These are phyloP conservation scores for Oidium heveae DNA, from an alignment of 2,329 filamentous ascomycete genomes.

Conservation along the genomic window DNA sequence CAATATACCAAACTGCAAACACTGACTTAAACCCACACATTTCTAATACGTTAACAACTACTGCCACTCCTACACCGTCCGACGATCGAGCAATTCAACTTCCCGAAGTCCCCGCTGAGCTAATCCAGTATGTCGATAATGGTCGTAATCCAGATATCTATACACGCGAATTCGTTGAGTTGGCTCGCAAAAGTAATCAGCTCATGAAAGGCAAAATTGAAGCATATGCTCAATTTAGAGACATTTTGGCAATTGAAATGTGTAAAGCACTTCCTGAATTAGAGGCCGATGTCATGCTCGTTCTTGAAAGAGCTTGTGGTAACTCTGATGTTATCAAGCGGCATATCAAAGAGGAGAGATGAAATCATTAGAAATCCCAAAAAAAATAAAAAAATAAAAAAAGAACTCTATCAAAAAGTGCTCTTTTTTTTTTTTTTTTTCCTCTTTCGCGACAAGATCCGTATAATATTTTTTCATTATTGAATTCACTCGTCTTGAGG, in stretches of 20 bases:
- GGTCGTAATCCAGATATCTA: conserved; percentile 52
- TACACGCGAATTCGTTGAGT: conserved; percentile 48
- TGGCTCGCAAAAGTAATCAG: conserved; percentile 39
- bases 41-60: conserved; percentile 8
- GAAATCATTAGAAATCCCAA: too few species aligned
- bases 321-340: neutral
- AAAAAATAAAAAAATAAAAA: too few species aligned
- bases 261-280: conserved; percentile 11
- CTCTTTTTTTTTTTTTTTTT: too few species aligned
- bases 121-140: conserved; percentile 43
- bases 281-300: conserved; percentile 8
- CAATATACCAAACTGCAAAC: conserved; percentile 12
- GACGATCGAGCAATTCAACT: conserved; percentile 13
- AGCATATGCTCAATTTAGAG: conserved; percentile 34
- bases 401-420: too few species aligned
- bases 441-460: too few species aligned
- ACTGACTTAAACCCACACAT: conserved; percentile 13
- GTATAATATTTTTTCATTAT: too few species aligned
- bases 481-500: too few species aligned
- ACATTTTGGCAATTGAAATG: conserved; percentile 26
- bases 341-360: too few species aligned
- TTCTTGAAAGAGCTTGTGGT: neutral
- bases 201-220: conserved; percentile 36
- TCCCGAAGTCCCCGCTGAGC: conserved; percentile 31
- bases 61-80: conserved; percentile 5